Evolutionary conservation across 306 rosid genomes (phyloP), one percentile per base, ranked within the genome.

Genomic region (Cicer chorassanicum): DNA sequence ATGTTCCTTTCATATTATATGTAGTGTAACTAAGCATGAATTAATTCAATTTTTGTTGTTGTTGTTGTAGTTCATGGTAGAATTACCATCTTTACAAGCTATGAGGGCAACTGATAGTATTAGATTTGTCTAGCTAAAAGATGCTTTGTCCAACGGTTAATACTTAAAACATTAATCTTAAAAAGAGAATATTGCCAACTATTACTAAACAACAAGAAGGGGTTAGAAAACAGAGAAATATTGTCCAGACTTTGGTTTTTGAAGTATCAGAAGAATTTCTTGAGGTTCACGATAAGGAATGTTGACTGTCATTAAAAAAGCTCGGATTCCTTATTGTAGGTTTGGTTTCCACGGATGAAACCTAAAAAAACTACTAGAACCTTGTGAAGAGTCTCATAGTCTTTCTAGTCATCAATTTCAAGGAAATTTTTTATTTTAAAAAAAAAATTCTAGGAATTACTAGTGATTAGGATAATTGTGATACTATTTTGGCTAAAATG

Each of bases 341-440:
- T 44, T 70, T 55, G 45, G 61, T 24, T 75, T 61, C 44, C 68
- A 43, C 64, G 59, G 42, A 48, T 36, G 41, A 14, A 39, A 16
- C 46, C 71, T 14, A 9, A 43, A 55, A 3, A 1, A 74, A 6
- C 69, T 45, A 43, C 44, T 13, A 21, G 13, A 14, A 24, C 59
- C 78, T 74, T 75, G 21, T 48, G 34, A 4, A 11, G 75, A 65
- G 38, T 53, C 64, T 66, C 68, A n/a, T 34, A 54, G 74, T 59
- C 60, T 64, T 68, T 48, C 29, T 6, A 64, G 29, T 61, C 51
- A 64, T 71, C 63, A 43, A 65, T 9, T 54, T 42, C 45, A 15
- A 48, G 13, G 11, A 71, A 72, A 10, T 18, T 29, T 29, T 29
- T 29, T 29, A 5, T 29, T 29, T 21, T 21, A 0, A 24, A 29